Conservation (phyloP, 257 asterid species). For the Craterostigma plantagineum region DNA sequence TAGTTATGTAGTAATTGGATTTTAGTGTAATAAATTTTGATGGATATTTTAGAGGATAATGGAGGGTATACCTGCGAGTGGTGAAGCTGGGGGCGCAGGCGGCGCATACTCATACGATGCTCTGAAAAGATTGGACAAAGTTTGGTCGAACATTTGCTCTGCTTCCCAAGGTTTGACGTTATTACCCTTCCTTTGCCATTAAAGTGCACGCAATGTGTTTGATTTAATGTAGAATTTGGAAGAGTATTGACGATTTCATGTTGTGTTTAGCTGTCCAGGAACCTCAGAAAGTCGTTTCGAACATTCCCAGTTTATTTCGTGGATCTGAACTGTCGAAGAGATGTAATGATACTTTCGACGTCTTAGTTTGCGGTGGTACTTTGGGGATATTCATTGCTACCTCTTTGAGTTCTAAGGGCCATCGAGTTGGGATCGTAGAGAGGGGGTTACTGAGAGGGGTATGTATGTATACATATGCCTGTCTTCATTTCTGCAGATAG, state of each 20-base stretch:
- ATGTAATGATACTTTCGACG: constrained; percentile 41
- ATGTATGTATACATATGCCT: constrained; percentile 7
- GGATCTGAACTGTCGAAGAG: constrained; percentile 26
- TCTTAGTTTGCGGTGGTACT: constrained; percentile 91
- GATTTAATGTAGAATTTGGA: background rate
- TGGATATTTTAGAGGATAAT: constrained; percentile 54
- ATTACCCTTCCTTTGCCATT: too few relatives aligned
- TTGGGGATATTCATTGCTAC: constrained; percentile 87
- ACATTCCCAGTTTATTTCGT: constrained; percentile 26
- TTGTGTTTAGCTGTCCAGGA: constrained; percentile 40
- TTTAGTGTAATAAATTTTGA: constrained; percentile 7
- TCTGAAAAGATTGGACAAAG: constrained; percentile 66
- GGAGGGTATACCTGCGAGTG: constrained; percentile 64
- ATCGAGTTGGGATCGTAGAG: constrained; percentile 73
- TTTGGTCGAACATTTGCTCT: constrained; percentile 61
- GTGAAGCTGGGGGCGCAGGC: constrained; percentile 96
- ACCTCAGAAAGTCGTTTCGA: constrained; percentile 55
- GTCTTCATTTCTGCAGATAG: background rate
- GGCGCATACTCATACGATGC: constrained; percentile 74
- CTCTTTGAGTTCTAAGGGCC: constrained; percentile 67
- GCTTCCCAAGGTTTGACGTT: constrained; percentile 32
- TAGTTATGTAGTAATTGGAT: too few relatives aligned
- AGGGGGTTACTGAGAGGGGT: constrained; percentile 69
- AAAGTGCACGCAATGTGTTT: background rate
- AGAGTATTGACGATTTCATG: constrained; percentile 9